Conservation (phyloP, 2,329 filamentous ascomycete genomes). For the Exophiala sideris region DNA sequence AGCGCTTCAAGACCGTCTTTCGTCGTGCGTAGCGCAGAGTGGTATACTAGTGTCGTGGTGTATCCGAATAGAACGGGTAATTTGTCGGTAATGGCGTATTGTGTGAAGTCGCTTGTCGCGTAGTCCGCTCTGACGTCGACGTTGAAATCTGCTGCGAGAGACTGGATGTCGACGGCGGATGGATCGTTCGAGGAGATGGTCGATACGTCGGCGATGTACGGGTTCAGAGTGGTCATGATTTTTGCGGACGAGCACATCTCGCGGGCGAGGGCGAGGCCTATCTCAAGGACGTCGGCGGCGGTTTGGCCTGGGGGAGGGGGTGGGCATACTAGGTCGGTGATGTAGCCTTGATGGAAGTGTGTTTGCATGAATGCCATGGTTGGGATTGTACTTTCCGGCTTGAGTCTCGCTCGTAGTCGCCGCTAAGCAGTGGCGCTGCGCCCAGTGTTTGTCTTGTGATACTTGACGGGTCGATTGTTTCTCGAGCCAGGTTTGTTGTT, state of each 20-base stretch:
- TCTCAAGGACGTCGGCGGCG: conserved; percentile 12
- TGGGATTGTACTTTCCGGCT: neutral
- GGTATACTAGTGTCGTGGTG: conserved; percentile 20
- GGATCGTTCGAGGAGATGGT: conserved; percentile 9
- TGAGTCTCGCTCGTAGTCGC: too few relatives aligned
- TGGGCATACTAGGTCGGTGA: conserved; percentile 24
- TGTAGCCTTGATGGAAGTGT: conserved; percentile 21
- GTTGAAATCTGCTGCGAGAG: conserved; percentile 9
- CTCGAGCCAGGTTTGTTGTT: too few relatives aligned
- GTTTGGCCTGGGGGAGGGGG: conserved; percentile 5
- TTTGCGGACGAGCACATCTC: conserved; percentile 17
- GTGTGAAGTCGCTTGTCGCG: conserved; percentile 16
- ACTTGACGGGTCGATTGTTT: too few relatives aligned
- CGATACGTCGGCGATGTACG: conserved; percentile 14
- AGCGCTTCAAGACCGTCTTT: conserved; percentile 23
- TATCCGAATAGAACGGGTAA: conserved; percentile 17
- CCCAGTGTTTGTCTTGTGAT: too few relatives aligned
- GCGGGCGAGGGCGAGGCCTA: conserved; percentile 16
- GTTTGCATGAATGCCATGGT: conserved; percentile 24
- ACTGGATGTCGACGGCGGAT: conserved; percentile 15
- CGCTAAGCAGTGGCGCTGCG: too few relatives aligned
- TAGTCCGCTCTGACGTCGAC: conserved; percentile 9
- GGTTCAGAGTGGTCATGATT: conserved; percentile 19
- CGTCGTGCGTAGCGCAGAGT: conserved; percentile 16
- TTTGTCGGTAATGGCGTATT: conserved; percentile 28